Base-by-base conservation (phyloP, 192 early-diverging fungal species). In the Phycomyces blakesleeanus region DNA sequence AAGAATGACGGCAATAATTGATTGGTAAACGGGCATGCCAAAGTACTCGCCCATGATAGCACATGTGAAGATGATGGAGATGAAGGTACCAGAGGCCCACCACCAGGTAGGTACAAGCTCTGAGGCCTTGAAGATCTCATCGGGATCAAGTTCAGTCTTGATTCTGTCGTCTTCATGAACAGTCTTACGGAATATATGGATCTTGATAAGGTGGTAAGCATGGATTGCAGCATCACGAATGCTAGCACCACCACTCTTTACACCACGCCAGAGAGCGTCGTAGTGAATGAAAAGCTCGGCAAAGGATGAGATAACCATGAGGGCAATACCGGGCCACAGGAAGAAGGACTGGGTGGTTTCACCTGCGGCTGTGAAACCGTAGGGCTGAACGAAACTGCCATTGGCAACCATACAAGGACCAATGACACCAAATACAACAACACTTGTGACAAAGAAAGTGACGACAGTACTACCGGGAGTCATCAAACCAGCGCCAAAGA, bases 401-500 rank as follows among this genome's bases (percentile, higher is more conserved):
- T 71, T 63, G 3, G 50, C 25, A 15, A 78, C 68, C 55, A 88
- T 73, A 27, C 79, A 27, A 24, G 87, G 87, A 49, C 86, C 86
- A 73, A 78, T 76, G 51, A 88, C 73, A 61, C 79, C 87, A 42
- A 64, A 89, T 25, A 82, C 77, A 38, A 79, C 56, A 41, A 89
- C 24, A 51, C 77, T 62, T 20, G 87, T 80, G 18, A 78, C 3
- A 53, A 83, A 67, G 69, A 88, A 78, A 10, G 85, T 75, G 38
- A 66, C 63, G 34, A 84, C 83, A 38, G 81, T 79, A 66, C 68
- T 69, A 44, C 71, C 70, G 10, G 81, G 83, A 10, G 78, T 79
- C 73, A 89, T 80, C 25, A 89, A 59, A 52, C 87, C 86, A 61
- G 85, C 82, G 59, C 84, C 87, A 61, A 89, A 78, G 72, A 82